Base-by-base conservation (phyloP, 768 basidiomycete species). In the Leccinum subgranulosum region DNA sequence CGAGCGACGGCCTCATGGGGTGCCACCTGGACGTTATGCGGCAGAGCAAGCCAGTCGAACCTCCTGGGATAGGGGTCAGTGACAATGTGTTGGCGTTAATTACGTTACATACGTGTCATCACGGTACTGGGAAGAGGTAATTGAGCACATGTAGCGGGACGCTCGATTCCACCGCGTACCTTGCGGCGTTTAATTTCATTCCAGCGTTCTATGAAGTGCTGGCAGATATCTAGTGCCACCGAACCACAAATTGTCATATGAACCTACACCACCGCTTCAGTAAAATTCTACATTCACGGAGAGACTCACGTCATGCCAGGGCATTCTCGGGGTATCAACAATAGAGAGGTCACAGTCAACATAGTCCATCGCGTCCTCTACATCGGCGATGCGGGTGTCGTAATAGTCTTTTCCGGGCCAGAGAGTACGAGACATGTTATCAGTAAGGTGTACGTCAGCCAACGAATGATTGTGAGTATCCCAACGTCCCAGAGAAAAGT, bases 401-500 rank as follows among this genome's bases (percentile, higher is more conserved):
- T 97, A 95, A 74, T 89, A 96, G 67, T 95, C 94, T 72, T 97
- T 81, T 4, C 96, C 96, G 0, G 96, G 92, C 78, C 96, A 98
- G 27, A 98, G 78, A 1, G 91, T 92, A 53, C 79, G 80, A 47
- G 73, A 65, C 67, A 94, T 94, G 64, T 19, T 43, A 43, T 94
- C 80, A 2, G 92, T 92, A 0, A 93, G 94, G 68, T 98, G 94
- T 3, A 85, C 91, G 66, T 99, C 96, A 4, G 94, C 89, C 39
- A 98, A 81, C 1, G 94, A 94, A 69, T 94, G 90, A 41, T 77
- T 88, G 67, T 92, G 85, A 0, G 90, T 92, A 74, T 98, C 97
- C 95, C 96, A 99, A 19, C 97, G 88, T 11, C 97, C 97, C 64
- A 94, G 97, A 76, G 94, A 98, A 17, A 97, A 79, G 71, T 99